Evolutionary conservation across 2,329 filamentous ascomycete species (phyloP).

Genomic region (Arthrobotrys conoides): DNA sequence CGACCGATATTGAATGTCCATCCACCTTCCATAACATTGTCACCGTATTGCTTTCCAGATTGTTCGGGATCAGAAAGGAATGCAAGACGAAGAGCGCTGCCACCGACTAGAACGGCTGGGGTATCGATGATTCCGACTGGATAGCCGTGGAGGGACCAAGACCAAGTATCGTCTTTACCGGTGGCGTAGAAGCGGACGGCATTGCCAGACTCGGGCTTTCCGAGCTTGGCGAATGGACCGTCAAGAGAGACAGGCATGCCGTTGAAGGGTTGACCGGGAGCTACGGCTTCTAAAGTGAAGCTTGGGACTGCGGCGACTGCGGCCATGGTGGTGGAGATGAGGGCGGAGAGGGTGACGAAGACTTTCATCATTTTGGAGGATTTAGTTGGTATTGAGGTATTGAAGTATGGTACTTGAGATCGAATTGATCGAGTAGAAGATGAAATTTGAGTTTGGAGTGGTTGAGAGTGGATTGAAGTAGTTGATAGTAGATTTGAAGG

Average conservation of each 20-base stretch:
- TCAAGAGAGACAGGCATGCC: conserved; percentile 49
- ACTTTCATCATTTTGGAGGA: conserved; percentile 51
- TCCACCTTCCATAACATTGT: conserved; percentile 44
- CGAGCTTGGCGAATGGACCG: conserved; percentile 41
- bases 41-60: conserved; percentile 48
- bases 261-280: conserved; percentile 47
- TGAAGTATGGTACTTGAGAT: not conserved
- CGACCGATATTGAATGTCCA: conserved; percentile 55
- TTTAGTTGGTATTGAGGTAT: conserved; percentile 4
- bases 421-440: too few species aligned
- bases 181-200: conserved; percentile 53
- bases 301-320: conserved; percentile 43
- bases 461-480: not conserved
- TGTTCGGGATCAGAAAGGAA: conserved; percentile 47
- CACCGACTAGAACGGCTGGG: conserved; percentile 48
- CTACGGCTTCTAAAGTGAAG: conserved; percentile 54
- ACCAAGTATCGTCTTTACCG: conserved; percentile 28
- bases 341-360: conserved; percentile 47
- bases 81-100: conserved; percentile 34
- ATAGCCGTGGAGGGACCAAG: conserved; percentile 54
- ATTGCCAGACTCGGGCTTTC: conserved; percentile 21
- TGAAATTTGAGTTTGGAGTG: not conserved
- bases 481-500: not conserved
- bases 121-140: conserved; percentile 54
- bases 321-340: conserved; percentile 57